Base-by-base conservation (phyloP, 495 filamentous ascomycete genomes). In the Clohesyomyces aquaticus region DNA sequence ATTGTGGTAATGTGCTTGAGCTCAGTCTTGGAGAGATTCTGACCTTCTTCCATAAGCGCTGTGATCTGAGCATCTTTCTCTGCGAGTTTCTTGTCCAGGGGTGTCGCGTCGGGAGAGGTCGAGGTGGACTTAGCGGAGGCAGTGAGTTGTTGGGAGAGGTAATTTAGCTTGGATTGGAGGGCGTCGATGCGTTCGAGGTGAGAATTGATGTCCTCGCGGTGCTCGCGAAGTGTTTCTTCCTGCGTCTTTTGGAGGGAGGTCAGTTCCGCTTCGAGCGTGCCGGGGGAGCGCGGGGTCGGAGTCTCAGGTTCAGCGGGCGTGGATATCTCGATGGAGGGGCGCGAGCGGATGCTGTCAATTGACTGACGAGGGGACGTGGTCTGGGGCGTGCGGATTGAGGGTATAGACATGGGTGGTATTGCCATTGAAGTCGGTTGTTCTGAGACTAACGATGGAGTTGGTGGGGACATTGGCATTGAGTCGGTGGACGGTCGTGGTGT, bases 101-200 rank as follows among this genome's bases (percentile, higher is more conserved):
- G 75, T 2, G 84, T 86, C 2, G 87, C 83, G 53, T 80, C 82
- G 63, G 84, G 83, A 4, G 92, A 87, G 0, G 87, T 79, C 27
- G 91, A 88, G 0, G 88, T 84, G 64, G 92, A 88, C 55, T 86
- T 87, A 1, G 92, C 87, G 27, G 54, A 61, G 19, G 64, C 51
- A 1, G 92, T 87, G 2, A 67, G 47, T 26, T 66, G 55, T 22
- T 67, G 68, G 9, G 68, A 60, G 3, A 98, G 81, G 72, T 93
- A 96, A 57, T 90, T 86, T 25, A 98, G 79, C 71, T 97, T 97
- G 6, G 90, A 85, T 72, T 96, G 89, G 10, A 98, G 79, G 19
- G 95, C 89, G 76, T 98, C 94, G 41, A 98, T 96, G 2, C 90
- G 86, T 75, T 97, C 94, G 12, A 93, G 83, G 60, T 95, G 93